Conservation (phyloP, 2,329 filamentous ascomycete species). For the Whalleya microplaca region DNA sequence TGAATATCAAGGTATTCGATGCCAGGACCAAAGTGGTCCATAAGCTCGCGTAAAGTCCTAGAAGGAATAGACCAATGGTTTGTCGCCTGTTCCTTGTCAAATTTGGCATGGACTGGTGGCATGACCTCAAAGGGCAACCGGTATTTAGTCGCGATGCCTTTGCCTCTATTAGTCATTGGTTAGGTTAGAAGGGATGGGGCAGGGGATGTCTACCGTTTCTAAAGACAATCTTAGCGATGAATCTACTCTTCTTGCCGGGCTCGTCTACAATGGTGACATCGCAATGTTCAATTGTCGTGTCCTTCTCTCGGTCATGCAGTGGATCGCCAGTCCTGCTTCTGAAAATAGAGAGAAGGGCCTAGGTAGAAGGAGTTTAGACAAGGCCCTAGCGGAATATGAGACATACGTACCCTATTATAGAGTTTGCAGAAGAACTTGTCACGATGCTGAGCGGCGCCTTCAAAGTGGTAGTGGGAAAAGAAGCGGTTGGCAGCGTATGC, state of each 20-base stretch:
- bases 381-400: background rate
- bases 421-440: constrained; percentile 75
- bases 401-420: constrained; percentile 64
- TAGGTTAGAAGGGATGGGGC: background rate
- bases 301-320: constrained; percentile 61
- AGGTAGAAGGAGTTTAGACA: constrained; percentile 1
- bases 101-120: constrained; percentile 76
- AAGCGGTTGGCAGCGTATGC: constrained; percentile 69
- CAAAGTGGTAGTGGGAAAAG: constrained; percentile 73
- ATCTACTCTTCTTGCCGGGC: constrained; percentile 70
- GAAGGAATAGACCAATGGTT: constrained; percentile 77
- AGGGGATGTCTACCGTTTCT: constrained; percentile 60
- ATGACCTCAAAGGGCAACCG: constrained; percentile 74
- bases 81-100: constrained; percentile 66
- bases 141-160: constrained; percentile 76
- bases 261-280: constrained; percentile 76
- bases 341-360: constrained; percentile 75
- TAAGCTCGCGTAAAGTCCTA: constrained; percentile 71
- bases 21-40: constrained; percentile 79
- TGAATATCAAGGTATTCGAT: constrained; percentile 82
- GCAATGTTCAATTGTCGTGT: constrained; percentile 73
- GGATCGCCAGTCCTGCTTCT: constrained; percentile 67
- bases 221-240: constrained; percentile 74
- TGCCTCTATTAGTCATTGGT: constrained; percentile 22
- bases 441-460: constrained; percentile 53